Evolutionary conservation across 2,329 filamentous ascomycete genomes (phyloP).

Genomic region (Plenodomus lindquistii): DNA sequence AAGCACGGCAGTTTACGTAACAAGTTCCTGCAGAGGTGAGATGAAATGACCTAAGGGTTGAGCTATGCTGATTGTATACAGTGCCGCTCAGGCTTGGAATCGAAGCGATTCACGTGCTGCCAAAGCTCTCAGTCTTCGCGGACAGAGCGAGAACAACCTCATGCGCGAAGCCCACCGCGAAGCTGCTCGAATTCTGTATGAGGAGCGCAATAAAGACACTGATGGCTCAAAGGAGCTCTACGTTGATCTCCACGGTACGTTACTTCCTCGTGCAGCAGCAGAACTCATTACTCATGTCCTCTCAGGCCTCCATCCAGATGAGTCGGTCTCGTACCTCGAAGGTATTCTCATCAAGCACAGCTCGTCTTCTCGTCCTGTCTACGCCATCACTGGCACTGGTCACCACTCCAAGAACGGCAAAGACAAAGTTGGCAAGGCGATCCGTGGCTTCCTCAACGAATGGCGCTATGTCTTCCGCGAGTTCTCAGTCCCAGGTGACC

Average conservation of each 20-base stretch:
- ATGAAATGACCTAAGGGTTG: not conserved
- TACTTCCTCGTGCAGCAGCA: not conserved
- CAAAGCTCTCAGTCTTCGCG: conserved; percentile 89
- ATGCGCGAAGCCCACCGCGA: conserved; percentile 98
- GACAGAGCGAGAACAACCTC: conserved; percentile 93
- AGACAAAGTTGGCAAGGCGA: conserved; percentile 95
- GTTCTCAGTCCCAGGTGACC: conserved; percentile 94
- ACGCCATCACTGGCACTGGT: conserved; percentile 94
- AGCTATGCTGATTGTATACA: conserved; percentile 44
- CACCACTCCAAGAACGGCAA: conserved; percentile 99
- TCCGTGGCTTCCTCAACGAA: conserved; percentile 88
- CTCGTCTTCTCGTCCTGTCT: conserved; percentile 73
- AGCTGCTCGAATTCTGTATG: conserved; percentile 87
- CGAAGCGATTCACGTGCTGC: conserved; percentile 95
- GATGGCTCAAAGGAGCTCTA: conserved; percentile 73
- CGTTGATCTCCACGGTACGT: conserved; percentile 80
- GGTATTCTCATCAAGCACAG: conserved; percentile 83
- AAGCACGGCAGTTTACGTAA: conserved; percentile 96
- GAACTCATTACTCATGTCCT: conserved; percentile 6
- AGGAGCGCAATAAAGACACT: conserved; percentile 80
- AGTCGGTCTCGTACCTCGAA: conserved; percentile 93
- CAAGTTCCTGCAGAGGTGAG: conserved; percentile 90
- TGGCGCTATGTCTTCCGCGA: conserved; percentile 96
- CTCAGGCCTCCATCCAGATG: conserved; percentile 86
- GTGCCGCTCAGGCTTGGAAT: conserved; percentile 97